phyloP scores from a whole-genome alignment of 495 filamentous ascomycete genomes.

The Tuber indicum region DNA sequence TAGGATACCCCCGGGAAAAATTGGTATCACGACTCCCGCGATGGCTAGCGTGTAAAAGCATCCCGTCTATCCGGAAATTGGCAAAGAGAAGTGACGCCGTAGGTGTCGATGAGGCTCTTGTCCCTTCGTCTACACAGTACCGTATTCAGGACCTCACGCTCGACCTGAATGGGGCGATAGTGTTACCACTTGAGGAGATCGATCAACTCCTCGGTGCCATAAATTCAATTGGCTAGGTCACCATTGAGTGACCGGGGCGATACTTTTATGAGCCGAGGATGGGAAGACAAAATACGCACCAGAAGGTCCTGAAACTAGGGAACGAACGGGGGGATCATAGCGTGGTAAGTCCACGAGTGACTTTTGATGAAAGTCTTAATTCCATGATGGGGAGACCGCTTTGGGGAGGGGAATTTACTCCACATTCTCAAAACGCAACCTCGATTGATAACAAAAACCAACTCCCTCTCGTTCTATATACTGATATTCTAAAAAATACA shows the following conservation, averaged over 20 bases:
- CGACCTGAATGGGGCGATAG: no score
- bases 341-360: background rate
- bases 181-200: no score
- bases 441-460: background rate
- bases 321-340: no score
- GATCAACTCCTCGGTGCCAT: no score
- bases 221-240: no score
- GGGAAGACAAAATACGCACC: no score
- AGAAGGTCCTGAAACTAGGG: no score
- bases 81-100: background rate
- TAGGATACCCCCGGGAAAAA: background rate
- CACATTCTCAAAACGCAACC: background rate
- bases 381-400: background rate
- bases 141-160: no score
- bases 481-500: background rate
- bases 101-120: background rate
- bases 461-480: background rate
- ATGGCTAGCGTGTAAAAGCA: background rate
- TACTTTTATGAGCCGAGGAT: no score
- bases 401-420: background rate
- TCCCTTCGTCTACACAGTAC: no score
- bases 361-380: background rate
- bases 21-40: background rate
- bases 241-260: no score
- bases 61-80: background rate